phyloP scores from a whole-genome alignment of 805 yeast genomes.

The Saturnispora halmiae region DNA sequence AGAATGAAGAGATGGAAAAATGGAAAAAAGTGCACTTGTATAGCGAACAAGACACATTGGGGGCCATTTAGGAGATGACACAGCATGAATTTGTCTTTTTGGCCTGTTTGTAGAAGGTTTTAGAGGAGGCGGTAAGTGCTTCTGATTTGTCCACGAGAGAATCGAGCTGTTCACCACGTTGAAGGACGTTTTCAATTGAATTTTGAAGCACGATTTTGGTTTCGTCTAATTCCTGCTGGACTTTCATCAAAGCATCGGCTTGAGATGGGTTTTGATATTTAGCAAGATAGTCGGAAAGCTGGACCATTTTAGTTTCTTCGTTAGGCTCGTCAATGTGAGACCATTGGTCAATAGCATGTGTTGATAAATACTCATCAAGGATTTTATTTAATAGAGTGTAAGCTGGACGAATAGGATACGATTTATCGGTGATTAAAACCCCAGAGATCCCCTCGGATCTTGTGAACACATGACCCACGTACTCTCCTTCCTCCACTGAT shows the following conservation, averaged over 20 bases:
- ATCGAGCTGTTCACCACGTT: slow-evolving; percentile 94
- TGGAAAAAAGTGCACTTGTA: neutral
- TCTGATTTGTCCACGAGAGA: slow-evolving; percentile 91
- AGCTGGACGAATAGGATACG: slow-evolving; percentile 95
- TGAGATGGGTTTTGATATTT: slow-evolving; percentile 95
- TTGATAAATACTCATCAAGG: slow-evolving; percentile 79
- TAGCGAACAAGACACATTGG: neutral
- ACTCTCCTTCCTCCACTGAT: slow-evolving; percentile 83
- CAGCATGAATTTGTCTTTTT: slow-evolving; percentile 92
- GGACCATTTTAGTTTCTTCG: slow-evolving; percentile 42
- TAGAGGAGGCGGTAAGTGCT: slow-evolving; percentile 77
- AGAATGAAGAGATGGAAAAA: neutral
- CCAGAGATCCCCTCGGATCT: slow-evolving; percentile 88
- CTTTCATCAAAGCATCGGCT: slow-evolving; percentile 95
- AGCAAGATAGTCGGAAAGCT: slow-evolving; percentile 57
- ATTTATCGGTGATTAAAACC: slow-evolving; percentile 86
- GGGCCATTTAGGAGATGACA: slow-evolving; percentile 45
- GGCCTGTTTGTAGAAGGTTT: slow-evolving; percentile 95
- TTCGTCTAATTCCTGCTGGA: slow-evolving; percentile 95
- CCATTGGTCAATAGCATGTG: slow-evolving; percentile 75
- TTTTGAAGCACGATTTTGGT: slow-evolving; percentile 94
- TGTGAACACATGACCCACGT: slow-evolving; percentile 86
- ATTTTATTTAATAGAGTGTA: slow-evolving; percentile 85
- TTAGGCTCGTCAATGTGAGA: slow-evolving; percentile 36
- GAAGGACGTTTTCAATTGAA: slow-evolving; percentile 87